Evolutionary conservation across 2,329 filamentous ascomycete genomes (phyloP), one percentile per base, ranked within the genome.

Genomic region (Exophiala dermatitidis): DNA sequence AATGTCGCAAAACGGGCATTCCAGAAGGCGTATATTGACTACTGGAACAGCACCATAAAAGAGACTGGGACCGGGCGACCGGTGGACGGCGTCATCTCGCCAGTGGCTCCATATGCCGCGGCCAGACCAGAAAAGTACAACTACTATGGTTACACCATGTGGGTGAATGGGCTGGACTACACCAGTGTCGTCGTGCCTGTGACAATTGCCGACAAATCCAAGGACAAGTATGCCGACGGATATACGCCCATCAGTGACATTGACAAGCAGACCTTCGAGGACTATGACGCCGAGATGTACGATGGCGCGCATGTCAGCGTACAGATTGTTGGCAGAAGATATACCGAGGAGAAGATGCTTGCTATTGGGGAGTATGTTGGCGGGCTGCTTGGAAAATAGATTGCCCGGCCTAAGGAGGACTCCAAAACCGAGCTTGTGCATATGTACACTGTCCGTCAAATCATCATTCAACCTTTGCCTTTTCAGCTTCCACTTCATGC

Each of bases 21-120:
- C 46, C 78, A 82, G 60, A 78, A 77, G 53, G 67, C 72, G 12
- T 85, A 84, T 58, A 74, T 81, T 66, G 80, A 84, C 48, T 84
- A 82, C 62, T 84, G 80, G 81, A 82, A 83, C 56, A 74, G 70
- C 9, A 82, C 79, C 0, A 70, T 67, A 0, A 66, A 70, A 3
- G 44, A 70, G n/a, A 80, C 78, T 0, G 74, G 73, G 29, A 78
- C 69, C 2, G 73, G 74, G 0, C 69, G 74, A 46, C 70, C 76
- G 1, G 78, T 84, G 0, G 82, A 85, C 60, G 73, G 67, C 8
- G 56, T 77, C 30, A 69, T 77, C 43, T 68, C 66, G 6, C 69
- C 74, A 1, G 59, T 70, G 33, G 71, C 72, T 3, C 68, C 73
- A 3, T 71, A 70, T 34, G 68, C 73, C 1, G 71, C 73, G 0